These are phyloP conservation scores for Solanum hybrid DNA, from an alignment of 305 asterid genomes.

Conservation along the genomic window DNA sequence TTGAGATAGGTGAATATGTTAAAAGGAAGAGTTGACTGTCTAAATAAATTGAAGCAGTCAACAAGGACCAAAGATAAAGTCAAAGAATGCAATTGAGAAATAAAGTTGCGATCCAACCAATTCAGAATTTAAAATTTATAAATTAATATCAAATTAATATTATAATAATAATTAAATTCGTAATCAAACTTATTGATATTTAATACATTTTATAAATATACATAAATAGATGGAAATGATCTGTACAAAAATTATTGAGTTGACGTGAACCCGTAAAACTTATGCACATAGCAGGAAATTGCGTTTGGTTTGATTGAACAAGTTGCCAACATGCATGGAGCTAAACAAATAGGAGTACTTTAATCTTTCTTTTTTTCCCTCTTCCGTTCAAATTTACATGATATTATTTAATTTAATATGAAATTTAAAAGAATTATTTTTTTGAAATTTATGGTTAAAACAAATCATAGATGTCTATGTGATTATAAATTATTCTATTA, in stretches of 20 bases:
- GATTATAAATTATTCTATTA: too few relatives aligned
- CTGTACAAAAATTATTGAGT: rapidly evolving
- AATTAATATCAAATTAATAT: neutral
- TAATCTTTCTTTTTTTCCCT: neutral
- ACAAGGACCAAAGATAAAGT: neutral
- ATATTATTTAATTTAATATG: too few relatives aligned
- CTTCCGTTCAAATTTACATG: neutral
- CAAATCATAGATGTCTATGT: neutral
- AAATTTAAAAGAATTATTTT: too few relatives aligned
- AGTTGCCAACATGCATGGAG: neutral
- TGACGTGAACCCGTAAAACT: neutral
- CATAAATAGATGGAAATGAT: rapidly evolving
- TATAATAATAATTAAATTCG: neutral
- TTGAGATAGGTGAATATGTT: neutral
- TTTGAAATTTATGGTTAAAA: neutral
- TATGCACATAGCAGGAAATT: neutral
- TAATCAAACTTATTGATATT: neutral
- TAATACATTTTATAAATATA: neutral
- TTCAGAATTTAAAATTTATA: neutral
- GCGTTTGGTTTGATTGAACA: neutral
- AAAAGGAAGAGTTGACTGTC: neutral
- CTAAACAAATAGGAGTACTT: neutral
- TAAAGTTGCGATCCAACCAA: too few relatives aligned
- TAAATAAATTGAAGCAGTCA: neutral
- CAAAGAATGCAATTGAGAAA: neutral